Base-by-base conservation (phyloP, 148 eudicot genomes). In the Rhododendron mucronatum region DNA sequence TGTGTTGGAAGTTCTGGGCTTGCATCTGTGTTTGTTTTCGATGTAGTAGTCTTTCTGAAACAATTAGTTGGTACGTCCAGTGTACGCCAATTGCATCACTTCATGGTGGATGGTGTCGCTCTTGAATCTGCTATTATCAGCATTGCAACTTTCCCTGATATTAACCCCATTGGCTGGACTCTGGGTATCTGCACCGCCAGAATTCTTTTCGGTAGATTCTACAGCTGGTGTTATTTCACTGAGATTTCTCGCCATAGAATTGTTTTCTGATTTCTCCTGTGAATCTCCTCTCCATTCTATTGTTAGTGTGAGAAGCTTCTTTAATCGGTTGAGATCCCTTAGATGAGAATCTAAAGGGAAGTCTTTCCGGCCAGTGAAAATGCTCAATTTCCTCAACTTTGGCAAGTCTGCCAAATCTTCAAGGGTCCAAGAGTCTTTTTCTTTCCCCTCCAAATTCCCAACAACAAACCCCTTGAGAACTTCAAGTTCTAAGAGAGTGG, bases 391-490 rank as follows among this genome's bases (percentile, higher is more conserved):
- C 28, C 79, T 85, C 82, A 90, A 61, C 5, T 78, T 78, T 5
- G 23, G 41, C 77, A 90, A 69, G 28, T 75, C 84, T 10, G 69
- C 12, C 88, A 91, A 79, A 86, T 90, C 90, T 7, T 63, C 37
- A 16, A 90, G 88, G 9, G 81, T 84, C 55, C 93, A 91, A 2
- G 76, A 45, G 50, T 59, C 30, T n/a, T 76, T 69, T 21, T 59
- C 30, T n/a, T 76, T 69, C 14, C 73, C 71, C 3, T 44, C 3
- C 30, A 45, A 63, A 39, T 65, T 73, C 35, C 69, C 67, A 23
- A 90, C 88, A n/a, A 87, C 89, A 63, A 92, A 91, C 76, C 94
- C 92, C 78, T 89, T 83, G 3, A 92, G 88, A 9, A 92, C 94
- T 85, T 82, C 84, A 9, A 92, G 90, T 37, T 87, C 63, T 6